Evolutionary conservation across 192 early-diverging fungal species (phyloP).

Genomic region (Coemansia sp.): DNA sequence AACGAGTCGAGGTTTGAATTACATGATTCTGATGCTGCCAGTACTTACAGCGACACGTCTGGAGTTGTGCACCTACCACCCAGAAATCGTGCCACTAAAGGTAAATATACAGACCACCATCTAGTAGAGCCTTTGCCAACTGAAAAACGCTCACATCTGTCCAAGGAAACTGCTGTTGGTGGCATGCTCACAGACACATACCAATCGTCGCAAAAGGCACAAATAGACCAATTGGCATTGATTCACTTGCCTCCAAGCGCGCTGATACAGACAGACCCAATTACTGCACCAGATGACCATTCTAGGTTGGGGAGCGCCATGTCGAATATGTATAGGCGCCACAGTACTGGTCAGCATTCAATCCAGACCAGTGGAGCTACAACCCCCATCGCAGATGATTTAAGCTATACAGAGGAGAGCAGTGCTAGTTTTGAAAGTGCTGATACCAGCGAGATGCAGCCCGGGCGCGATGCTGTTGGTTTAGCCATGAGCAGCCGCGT

Average conservation of each 20-base stretch:
- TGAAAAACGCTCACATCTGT: background rate
- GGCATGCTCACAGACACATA: background rate
- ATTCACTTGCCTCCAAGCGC: slow-evolving; percentile 6
- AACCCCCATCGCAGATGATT: background rate
- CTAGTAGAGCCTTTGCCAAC: too few species aligned
- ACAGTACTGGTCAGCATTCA: slow-evolving; percentile 17
- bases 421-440: slow-evolving; percentile 10
- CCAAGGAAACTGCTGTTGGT: background rate
- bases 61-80: background rate
- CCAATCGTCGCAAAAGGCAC: background rate
- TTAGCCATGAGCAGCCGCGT: background rate
- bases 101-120: too few species aligned
- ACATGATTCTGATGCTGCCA: slow-evolving; percentile 29
- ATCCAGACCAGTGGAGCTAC: background rate
- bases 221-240: slow-evolving; percentile 6
- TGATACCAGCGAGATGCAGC: background rate
- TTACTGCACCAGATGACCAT: background rate
- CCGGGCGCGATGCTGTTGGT: background rate
- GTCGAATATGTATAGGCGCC: slow-evolving; percentile 15
- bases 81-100: too few species aligned
- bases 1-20: slow-evolving; percentile 41
- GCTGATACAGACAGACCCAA: background rate
- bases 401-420: background rate
- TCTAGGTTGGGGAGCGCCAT: background rate
- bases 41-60: background rate